These are phyloP conservation scores for Colletotrichum sp. DNA, from an alignment of 2,329 filamentous ascomycete species.

Conservation along the genomic window DNA sequence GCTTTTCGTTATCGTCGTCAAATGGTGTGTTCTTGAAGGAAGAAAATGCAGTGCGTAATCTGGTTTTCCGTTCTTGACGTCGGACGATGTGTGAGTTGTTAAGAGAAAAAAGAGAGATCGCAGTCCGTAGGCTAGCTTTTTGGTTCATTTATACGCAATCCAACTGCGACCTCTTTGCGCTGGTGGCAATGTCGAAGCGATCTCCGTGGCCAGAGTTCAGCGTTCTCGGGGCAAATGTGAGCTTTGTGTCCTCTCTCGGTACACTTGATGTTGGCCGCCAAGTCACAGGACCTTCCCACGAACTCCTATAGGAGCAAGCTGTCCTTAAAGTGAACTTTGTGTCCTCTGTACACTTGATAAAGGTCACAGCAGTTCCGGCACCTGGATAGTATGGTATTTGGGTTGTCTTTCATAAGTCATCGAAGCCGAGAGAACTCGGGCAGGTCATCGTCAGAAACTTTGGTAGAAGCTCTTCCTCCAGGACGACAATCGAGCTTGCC, in stretches of 20 bases:
- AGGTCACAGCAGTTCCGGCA: neutral
- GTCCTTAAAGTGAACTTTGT: neutral
- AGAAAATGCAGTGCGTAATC: neutral
- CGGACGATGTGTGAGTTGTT: neutral
- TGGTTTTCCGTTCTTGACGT: neutral
- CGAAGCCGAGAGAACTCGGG: neutral
- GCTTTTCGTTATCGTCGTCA: too few species aligned
- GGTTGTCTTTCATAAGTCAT: neutral
- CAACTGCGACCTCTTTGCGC: neutral
- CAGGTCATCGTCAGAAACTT: neutral
- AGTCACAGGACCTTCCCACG: too few species aligned
- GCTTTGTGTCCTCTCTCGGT: neutral
- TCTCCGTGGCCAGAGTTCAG: neutral
- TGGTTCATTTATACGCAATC: neutral
- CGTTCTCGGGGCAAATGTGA: neutral
- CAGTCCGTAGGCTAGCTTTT: neutral
- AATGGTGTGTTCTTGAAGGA: too few species aligned
- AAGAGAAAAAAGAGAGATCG: neutral
- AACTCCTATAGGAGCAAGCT: too few species aligned
- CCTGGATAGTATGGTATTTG: neutral
- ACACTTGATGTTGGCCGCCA: too few species aligned
- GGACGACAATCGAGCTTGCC: accelerated
- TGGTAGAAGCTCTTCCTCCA: neutral
- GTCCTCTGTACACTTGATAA: neutral
- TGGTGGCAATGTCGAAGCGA: neutral